Percentiles rank a stretch among this genome's conserved stretches.
Conservation (phyloP, 306 rosid species). For the Ziziphus jujuba region DNA sequence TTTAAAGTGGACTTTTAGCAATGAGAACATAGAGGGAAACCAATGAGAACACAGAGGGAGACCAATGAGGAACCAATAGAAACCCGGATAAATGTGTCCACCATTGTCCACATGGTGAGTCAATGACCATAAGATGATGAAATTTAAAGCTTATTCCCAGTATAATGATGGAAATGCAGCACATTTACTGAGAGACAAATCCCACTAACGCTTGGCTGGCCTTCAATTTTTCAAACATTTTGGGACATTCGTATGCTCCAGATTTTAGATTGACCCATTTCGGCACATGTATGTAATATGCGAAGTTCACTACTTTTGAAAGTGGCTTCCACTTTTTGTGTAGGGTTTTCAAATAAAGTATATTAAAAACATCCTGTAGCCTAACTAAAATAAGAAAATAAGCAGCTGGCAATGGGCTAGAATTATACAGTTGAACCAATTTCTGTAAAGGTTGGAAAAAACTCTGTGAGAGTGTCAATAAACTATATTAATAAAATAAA, state of each 20-base stretch:
- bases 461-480: not conserved
- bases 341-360: not conserved
- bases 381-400: not conserved
- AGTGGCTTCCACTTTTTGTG: constrained; percentile 4
- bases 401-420: constrained; percentile 7
- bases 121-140: constrained; percentile 11
- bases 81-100: not conserved
- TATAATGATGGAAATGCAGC: constrained; percentile 3
- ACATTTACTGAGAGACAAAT: not conserved
- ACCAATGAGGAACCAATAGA: not conserved
- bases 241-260: not conserved
- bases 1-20: no score
- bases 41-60: no score
- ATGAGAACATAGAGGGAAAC: no score
- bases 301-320: not conserved
- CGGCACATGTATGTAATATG: not conserved
- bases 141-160: not conserved
- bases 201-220: constrained; percentile 4
- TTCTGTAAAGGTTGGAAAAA: not conserved
- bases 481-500: not conserved
- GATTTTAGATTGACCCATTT: constrained; percentile 1
- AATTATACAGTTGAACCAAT: not conserved
- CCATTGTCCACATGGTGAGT: not conserved
- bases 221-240: not conserved
- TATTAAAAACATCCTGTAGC: not conserved